These are phyloP conservation scores for Mortierella sp. DNA, from an alignment of 371 early-diverging fungal species.

Conservation along the genomic window DNA sequence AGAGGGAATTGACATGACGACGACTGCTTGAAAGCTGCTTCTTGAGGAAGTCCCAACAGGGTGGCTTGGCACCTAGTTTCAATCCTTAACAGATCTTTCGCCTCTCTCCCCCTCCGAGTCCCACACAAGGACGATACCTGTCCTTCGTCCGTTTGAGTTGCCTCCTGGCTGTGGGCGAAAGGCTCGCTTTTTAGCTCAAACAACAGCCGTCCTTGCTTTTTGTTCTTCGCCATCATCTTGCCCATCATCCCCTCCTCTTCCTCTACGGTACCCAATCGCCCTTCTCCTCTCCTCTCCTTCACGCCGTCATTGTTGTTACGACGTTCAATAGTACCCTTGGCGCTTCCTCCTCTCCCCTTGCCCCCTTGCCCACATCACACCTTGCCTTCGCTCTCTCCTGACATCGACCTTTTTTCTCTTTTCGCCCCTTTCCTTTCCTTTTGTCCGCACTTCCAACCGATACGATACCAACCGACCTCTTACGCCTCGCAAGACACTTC, in stretches of 20 bases:
- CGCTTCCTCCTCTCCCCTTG: not conserved
- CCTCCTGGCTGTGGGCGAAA: not conserved
- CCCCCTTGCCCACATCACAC: not conserved
- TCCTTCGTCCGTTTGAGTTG: too few relatives aligned
- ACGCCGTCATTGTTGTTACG: not conserved
- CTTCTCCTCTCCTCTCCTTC: not conserved
- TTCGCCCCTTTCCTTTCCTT: not conserved
- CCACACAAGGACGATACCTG: too few relatives aligned
- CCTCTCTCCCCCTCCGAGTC: too few relatives aligned
- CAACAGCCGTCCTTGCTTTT: not conserved
- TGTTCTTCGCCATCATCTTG: not conserved
- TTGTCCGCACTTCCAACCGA: not conserved
- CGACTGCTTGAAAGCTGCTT: not conserved
- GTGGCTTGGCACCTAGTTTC: not conserved
- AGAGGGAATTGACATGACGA: not conserved
- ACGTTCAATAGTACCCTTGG: not conserved
- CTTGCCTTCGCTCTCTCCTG: not conserved
- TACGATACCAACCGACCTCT: not conserved
- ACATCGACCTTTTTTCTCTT: not conserved
- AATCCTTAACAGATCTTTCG: too few relatives aligned
- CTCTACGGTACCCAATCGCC: not conserved
- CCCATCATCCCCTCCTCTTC: not conserved
- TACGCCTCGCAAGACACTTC: not conserved
- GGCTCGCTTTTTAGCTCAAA: not conserved
- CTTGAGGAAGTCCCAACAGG: not conserved